phyloP scores from a whole-genome alignment of 441 rosid species.

The Syzygium malaccense region DNA sequence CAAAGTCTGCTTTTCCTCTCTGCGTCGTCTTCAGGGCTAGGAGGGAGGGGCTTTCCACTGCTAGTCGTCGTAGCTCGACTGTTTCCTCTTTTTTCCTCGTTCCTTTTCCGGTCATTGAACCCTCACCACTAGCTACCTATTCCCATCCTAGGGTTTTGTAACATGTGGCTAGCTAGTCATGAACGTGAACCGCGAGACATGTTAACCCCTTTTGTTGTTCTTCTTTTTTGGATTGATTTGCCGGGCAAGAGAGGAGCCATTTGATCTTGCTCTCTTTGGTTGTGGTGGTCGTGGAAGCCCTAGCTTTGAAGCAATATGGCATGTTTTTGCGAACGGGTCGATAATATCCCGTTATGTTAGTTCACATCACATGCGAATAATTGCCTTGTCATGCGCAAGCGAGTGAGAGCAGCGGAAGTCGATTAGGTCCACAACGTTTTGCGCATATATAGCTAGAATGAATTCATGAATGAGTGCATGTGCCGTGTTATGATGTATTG shows the following conservation, averaged over 20 bases:
- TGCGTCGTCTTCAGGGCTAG: not conserved
- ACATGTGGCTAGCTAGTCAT: not conserved
- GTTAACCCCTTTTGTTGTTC: not conserved
- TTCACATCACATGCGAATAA: not conserved
- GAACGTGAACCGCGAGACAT: not conserved
- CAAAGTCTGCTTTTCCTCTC: not conserved
- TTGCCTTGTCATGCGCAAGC: not conserved
- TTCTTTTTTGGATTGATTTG: not conserved
- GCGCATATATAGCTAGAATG: not conserved
- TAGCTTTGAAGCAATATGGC: not conserved
- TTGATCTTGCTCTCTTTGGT: not conserved
- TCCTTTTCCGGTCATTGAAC: not conserved
- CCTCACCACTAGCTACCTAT: not conserved
- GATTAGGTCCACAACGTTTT: not conserved
- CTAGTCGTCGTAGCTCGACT: not conserved
- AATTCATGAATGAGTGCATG: not conserved
- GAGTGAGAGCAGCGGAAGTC: not conserved
- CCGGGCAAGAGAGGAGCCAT: not conserved
- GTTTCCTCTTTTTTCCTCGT: not conserved
- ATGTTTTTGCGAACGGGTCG: not conserved
- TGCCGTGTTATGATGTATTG: accelerated
- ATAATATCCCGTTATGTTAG: not conserved
- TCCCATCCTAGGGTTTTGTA: not conserved
- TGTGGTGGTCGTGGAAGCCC: not conserved
- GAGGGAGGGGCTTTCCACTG: not conserved